Base-by-base conservation (phyloP, 805 yeast genomes). In the Yarrowia sp. region DNA sequence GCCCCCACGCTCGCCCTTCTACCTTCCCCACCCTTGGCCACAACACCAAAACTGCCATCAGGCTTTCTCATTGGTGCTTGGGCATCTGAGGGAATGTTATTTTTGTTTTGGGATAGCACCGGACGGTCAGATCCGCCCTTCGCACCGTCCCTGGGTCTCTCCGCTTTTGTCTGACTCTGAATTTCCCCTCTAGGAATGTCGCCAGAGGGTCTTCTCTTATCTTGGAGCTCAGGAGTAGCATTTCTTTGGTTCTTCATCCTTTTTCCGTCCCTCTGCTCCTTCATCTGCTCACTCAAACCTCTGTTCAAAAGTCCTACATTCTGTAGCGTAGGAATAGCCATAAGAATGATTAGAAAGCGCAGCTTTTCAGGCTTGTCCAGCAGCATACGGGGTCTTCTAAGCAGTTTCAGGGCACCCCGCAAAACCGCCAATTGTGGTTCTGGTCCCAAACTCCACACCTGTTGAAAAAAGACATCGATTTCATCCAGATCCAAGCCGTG, bases 401-500 rank as follows among this genome's bases (percentile, higher is more conserved):
- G 44, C 33, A 61, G 46, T 13, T 47, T 34, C 5, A 61, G 17
- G 4, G 66, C 66, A 1, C 66, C 66, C 15, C 55, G 33, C 36
- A 61, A 20, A 5, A 61, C 66, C 15, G 66, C 66, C 53, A 61
- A 36, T 61, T 61, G 53, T 1, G 53, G 55, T 7, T 61, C 55
- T 1, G 38, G 39, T 6, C 44, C 46, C 55, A 46, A 20, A 15
- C 46, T 36, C 66, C 66, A 61, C 20, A 61, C 55, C 36, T 36
- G 55, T 8, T 47, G 53, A 13, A 46, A 61, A 17, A 61, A 61
- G 36, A n/a, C 36, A 9, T 61, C 55, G 36, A 61, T 58, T 19
- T 58, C 64, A n/a, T 42, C 64, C 49, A 58, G 20, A 24, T 58
- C 64, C 1, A 58, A 40, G 12, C 64, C 64, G 12, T 42, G 66